These are phyloP conservation scores for Prinsepia uniflora DNA, from an alignment of 306 rosid genomes.

Conservation along the genomic window DNA sequence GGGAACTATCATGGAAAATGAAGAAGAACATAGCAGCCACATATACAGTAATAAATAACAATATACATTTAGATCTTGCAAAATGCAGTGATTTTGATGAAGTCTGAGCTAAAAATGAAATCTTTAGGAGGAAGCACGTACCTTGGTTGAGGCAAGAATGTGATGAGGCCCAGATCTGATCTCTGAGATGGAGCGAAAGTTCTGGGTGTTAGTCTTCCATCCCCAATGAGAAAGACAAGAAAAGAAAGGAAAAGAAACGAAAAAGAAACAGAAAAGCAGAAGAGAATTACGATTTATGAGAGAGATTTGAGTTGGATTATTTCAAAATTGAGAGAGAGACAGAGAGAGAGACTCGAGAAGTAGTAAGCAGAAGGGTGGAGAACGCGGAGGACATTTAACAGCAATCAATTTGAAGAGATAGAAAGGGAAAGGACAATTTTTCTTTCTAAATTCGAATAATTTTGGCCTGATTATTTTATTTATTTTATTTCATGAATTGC, in stretches of 20 bases:
- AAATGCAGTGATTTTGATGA: not conserved
- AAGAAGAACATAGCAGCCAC: not conserved
- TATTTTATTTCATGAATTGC: not conserved
- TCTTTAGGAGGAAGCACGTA: not conserved
- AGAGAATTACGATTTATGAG: not conserved
- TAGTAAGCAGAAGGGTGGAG: not conserved
- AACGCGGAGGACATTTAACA: not conserved
- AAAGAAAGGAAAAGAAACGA: not conserved
- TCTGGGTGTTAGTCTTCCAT: conserved; percentile 18
- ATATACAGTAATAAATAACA: too few species aligned
- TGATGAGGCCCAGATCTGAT: conserved; percentile 27
- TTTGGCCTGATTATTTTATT: not conserved
- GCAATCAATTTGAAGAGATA: not conserved
- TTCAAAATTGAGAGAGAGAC: not conserved
- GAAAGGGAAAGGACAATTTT: not conserved
- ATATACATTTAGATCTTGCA: too few species aligned
- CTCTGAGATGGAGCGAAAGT: not conserved
- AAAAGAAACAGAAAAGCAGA: too few species aligned
- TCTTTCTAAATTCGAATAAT: not conserved
- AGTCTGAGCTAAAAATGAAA: not conserved
- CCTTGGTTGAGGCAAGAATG: conserved; percentile 21
- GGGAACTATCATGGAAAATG: not conserved
- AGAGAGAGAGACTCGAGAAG: not conserved
- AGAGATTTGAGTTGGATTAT: not conserved
- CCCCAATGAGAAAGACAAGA: not conserved